These are phyloP conservation scores for Colletotrichum eleusines DNA, from an alignment of 2,329 filamentous ascomycete species.

Conservation along the genomic window DNA sequence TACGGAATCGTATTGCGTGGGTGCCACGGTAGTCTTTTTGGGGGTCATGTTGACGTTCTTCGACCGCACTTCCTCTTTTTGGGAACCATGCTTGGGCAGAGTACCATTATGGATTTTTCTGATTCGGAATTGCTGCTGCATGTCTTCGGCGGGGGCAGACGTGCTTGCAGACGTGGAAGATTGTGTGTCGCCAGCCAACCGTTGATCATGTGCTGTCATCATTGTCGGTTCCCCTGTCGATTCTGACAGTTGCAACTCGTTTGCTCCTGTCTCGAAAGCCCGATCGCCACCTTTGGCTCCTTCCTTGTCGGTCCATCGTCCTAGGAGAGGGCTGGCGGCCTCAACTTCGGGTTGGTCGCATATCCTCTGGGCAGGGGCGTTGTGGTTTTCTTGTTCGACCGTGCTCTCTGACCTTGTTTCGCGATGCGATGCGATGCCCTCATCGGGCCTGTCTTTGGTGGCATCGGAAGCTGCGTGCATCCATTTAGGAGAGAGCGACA, in stretches of 20 bases:
- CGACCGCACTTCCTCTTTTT: neutral
- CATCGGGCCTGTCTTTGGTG: neutral
- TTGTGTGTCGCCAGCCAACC: neutral
- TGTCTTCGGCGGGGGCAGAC: neutral
- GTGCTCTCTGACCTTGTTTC: neutral
- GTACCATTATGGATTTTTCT: neutral
- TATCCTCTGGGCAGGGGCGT: neutral
- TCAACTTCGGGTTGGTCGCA: neutral
- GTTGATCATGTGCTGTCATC: neutral
- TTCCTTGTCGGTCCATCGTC: constrained; percentile 2
- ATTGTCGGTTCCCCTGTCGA: neutral
- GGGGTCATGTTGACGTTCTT: neutral
- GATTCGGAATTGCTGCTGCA: neutral
- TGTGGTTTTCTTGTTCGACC: neutral
- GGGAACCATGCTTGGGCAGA: neutral
- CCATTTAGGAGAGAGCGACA: constrained; percentile 12
- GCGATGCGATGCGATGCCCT: neutral
- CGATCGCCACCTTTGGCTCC: constrained; percentile 1
- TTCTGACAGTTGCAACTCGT: no score
- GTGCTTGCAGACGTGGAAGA: neutral
- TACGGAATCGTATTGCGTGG: constrained; percentile 44
- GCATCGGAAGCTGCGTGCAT: constrained; percentile 16
- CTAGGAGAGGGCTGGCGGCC: neutral
- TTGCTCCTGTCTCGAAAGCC: neutral
- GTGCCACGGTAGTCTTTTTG: neutral